Percentiles rank a stretch among this genome's conserved stretches.
These are phyloP conservation scores for Phytopythium aichiense DNA, from an alignment of 352 stramenopile genomes.

Conservation along the genomic window DNA sequence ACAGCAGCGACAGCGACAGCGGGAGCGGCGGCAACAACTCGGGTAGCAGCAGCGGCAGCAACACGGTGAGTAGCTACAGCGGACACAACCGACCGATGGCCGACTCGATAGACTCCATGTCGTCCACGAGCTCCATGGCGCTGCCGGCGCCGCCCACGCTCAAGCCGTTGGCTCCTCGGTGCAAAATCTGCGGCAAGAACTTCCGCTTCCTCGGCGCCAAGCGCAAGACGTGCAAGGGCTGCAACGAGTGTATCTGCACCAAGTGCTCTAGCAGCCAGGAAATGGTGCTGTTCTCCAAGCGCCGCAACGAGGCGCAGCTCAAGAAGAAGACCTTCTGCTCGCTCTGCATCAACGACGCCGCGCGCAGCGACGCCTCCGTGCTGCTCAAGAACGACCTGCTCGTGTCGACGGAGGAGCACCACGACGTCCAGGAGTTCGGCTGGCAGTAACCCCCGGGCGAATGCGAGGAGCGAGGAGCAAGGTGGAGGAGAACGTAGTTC, in stretches of 20 bases:
- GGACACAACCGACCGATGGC: conserved; percentile 11
- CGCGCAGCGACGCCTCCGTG: conserved; percentile 20
- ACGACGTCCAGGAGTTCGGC: conserved; percentile 6
- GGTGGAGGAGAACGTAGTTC: neutral
- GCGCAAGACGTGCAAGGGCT: conserved; percentile 22
- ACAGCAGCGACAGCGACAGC: conserved; percentile 20
- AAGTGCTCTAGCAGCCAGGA: conserved; percentile 24
- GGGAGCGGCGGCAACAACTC: conserved; percentile 12
- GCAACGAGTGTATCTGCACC: conserved; percentile 25
- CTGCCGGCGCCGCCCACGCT: conserved; percentile 15
- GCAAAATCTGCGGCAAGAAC: conserved; percentile 30
- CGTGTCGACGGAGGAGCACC: conserved; percentile 4
- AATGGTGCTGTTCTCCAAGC: conserved; percentile 21
- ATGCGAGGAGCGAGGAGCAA: neutral
- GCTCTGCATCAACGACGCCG: conserved; percentile 28
- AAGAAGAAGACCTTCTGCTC: conserved; percentile 30
- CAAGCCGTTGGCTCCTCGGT: conserved; percentile 15
- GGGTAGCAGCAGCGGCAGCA: conserved; percentile 4
- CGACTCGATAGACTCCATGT: conserved; percentile 25
- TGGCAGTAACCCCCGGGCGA: neutral
- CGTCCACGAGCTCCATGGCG: conserved; percentile 19
- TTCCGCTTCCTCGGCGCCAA: conserved; percentile 29
- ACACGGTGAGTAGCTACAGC: conserved; percentile 4
- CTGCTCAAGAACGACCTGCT: conserved; percentile 29
- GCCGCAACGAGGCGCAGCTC: conserved; percentile 11